phyloP scores from a whole-genome alignment of 2,329 filamentous ascomycete genomes.

The Aspergillus sp. region DNA sequence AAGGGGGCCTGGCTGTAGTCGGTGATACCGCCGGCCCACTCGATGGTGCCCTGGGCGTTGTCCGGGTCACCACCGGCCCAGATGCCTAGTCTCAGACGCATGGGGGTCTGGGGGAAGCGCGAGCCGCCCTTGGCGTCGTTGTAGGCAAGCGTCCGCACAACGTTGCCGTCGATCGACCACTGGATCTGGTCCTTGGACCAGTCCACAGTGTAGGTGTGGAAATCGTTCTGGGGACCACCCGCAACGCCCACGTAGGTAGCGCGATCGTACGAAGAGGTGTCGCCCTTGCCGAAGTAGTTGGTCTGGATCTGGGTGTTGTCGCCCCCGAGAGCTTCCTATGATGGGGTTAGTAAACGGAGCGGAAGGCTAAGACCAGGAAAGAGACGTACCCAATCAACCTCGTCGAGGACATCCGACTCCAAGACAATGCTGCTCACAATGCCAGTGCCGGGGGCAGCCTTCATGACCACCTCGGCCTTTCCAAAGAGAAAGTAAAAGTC shows the following conservation, averaged over 20 bases:
- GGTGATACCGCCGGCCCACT: conserved; percentile 70
- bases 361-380: background rate
- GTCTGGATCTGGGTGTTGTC: conserved; percentile 58
- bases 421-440: conserved; percentile 92
- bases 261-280: conserved; percentile 75
- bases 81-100: conserved; percentile 68
- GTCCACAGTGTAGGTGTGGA: conserved; percentile 54
- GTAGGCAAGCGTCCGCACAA: conserved; percentile 62
- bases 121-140: conserved; percentile 57
- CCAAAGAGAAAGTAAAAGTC: conserved; percentile 99
- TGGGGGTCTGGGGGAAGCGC: conserved; percentile 71
- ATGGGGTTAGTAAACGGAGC: conserved; percentile 14
- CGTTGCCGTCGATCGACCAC: conserved; percentile 64
- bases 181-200: conserved; percentile 64
- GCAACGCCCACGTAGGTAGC: conserved; percentile 70
- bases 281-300: conserved; percentile 96
- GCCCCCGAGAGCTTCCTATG: conserved; percentile 38
- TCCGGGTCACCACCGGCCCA: conserved; percentile 63
- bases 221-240: conserved; percentile 51
- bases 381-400: conserved; percentile 95
- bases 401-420: conserved; percentile 89
- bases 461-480: conserved; percentile 78
- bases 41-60: conserved; percentile 51
- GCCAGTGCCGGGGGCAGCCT: conserved; percentile 80
- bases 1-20: conserved; percentile 67